phyloP scores from a whole-genome alignment of 441 rosid species.

The Erodium texanum region DNA sequence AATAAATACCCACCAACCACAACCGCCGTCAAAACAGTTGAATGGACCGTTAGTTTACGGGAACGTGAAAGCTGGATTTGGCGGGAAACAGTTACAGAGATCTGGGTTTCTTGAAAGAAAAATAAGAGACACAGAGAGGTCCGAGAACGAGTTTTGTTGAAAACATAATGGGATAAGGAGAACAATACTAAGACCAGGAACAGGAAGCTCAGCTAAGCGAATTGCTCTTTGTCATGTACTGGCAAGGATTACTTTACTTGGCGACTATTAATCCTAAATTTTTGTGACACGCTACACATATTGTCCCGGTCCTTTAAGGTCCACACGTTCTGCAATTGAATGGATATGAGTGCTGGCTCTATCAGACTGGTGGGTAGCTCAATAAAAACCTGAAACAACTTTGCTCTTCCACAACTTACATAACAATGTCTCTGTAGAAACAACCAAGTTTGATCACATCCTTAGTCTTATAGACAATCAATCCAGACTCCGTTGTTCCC shows the following conservation, averaged over 20 bases:
- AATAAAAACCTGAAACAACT: neutral
- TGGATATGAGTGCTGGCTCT: neutral
- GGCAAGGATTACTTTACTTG: conserved; percentile 21
- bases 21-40: neutral
- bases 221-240: conserved; percentile 13
- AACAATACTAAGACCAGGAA: conserved; percentile 6
- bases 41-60: no score
- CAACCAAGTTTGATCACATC: conserved; percentile 2
- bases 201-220: neutral
- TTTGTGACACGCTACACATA: conserved; percentile 17
- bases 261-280: conserved; percentile 20
- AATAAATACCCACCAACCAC: neutral
- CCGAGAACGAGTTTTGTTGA: no score
- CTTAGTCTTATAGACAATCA: no score
- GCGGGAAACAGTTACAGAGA: conserved; percentile 33
- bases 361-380: neutral
- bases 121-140: no score
- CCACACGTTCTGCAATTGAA: neutral
- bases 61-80: conserved; percentile 8
- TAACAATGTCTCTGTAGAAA: no score
- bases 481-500: no score
- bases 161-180: conserved; percentile 14
- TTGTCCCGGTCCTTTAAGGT: neutral
- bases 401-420: neutral
- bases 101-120: neutral